A percentile compares a stretch with the other conserved stretches of the same genome.
Evolutionary conservation across 2,329 filamentous ascomycete genomes (phyloP).

Genomic region (Pseudogymnoascus sp.): DNA sequence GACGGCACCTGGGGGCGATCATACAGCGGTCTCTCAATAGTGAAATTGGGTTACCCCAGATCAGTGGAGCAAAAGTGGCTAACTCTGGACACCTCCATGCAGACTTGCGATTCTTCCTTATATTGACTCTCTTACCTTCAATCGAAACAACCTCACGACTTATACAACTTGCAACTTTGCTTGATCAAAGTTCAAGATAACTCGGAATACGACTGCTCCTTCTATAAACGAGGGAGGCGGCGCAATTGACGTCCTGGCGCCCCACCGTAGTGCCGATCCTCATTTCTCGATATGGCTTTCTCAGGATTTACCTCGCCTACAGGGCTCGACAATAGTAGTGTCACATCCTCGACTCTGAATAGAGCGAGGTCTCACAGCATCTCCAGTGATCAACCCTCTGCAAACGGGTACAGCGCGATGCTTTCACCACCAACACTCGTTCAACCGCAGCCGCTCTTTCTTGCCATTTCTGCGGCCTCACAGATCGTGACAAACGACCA

Average conservation of each 20-base stretch:
- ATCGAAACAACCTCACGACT: neutral
- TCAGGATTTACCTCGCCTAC: constrained; percentile 5
- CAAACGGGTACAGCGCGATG: constrained; percentile 50
- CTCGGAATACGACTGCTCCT: neutral
- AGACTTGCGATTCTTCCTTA: neutral
- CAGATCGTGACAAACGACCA: constrained; percentile 89
- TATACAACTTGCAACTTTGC: constrained; percentile 4
- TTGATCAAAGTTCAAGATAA: constrained; percentile 2
- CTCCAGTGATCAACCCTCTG: constrained; percentile 65
- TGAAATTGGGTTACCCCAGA: constrained; percentile 8
- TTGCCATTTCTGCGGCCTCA: constrained; percentile 79
- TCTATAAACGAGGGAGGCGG: neutral
- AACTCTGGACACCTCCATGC: constrained; percentile 1
- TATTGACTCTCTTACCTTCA: neutral
- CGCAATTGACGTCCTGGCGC: constrained; percentile 9
- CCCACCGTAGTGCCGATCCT: neutral
- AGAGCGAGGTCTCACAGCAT: constrained; percentile 46
- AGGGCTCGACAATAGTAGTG: neutral
- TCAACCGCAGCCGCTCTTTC: constrained; percentile 76
- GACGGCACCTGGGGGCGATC: neutral
- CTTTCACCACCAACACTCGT: constrained; percentile 62
- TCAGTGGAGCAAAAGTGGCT: constrained; percentile 8
- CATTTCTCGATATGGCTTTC: constrained; percentile 6
- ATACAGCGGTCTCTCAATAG: constrained; percentile 1
- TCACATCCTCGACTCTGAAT: neutral